These are phyloP conservation scores for Nothophoma quercina DNA, from an alignment of 2,329 filamentous ascomycete genomes.

Conservation along the genomic window DNA sequence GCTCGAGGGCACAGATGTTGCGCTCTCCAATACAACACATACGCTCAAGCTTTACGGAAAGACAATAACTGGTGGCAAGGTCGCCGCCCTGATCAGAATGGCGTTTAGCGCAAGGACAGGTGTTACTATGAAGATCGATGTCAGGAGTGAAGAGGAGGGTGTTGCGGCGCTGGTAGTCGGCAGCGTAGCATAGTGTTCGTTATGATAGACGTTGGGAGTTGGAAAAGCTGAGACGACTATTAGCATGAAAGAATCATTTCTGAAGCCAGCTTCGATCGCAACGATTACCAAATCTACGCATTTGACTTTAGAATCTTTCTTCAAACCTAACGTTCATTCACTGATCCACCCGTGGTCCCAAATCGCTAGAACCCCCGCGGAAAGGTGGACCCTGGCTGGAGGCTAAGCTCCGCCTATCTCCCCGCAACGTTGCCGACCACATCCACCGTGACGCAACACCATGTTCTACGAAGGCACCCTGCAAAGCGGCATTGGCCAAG, in stretches of 20 bases:
- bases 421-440: slow-evolving; percentile 16
- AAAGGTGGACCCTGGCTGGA: slow-evolving; percentile 7
- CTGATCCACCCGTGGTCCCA: slow-evolving; percentile 7
- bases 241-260: slow-evolving; percentile 7
- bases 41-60: slow-evolving; percentile 96
- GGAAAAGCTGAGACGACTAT: slow-evolving; percentile 11
- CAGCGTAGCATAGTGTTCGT: slow-evolving; percentile 72
- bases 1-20: slow-evolving; percentile 91
- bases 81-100: slow-evolving; percentile 89
- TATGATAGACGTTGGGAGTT: background rate
- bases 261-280: no score
- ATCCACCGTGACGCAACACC: background rate
- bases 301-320: no score
- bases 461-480: slow-evolving; percentile 87
- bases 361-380: slow-evolving; percentile 4
- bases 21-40: slow-evolving; percentile 87
- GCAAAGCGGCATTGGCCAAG: slow-evolving; percentile 79
- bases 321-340: background rate
- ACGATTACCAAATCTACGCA: no score
- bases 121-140: slow-evolving; percentile 94
- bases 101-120: slow-evolving; percentile 91
- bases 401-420: slow-evolving; percentile 11
- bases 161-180: slow-evolving; percentile 85
- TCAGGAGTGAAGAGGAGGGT: slow-evolving; percentile 90
- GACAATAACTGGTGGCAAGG: slow-evolving; percentile 87